These are phyloP conservation scores for Kodamaea neixiangensis DNA, from an alignment of 805 yeast species.

Conservation along the genomic window DNA sequence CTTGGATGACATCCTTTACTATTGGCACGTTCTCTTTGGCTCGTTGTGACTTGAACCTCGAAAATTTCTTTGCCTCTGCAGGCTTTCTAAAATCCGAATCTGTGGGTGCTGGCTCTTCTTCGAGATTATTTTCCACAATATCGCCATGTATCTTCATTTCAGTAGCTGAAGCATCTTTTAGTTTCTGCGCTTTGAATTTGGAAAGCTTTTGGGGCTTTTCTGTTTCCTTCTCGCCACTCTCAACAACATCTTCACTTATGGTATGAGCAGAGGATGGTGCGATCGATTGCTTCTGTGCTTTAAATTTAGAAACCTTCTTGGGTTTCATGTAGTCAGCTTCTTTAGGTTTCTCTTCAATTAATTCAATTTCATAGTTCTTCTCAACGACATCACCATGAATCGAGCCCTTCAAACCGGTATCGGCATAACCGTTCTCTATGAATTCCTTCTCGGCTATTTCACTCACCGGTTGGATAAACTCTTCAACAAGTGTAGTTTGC, in stretches of 20 bases:
- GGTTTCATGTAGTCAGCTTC: background rate
- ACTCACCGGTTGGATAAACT: background rate
- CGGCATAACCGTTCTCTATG: background rate
- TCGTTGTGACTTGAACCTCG: background rate
- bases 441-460: background rate
- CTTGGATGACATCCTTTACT: background rate
- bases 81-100: background rate
- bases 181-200: constrained; percentile 5
- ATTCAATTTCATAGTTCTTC: background rate
- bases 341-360: background rate
- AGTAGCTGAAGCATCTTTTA: background rate
- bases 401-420: background rate
- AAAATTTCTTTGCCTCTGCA: background rate
- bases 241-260: background rate
- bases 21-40: background rate
- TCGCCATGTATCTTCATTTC: background rate
- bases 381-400: constrained; percentile 9
- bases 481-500: background rate
- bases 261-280: background rate
- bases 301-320: too few relatives aligned
- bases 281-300: constrained; percentile 6
- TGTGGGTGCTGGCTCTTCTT: background rate
- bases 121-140: background rate
- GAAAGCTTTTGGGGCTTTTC: constrained; percentile 5
- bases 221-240: background rate